These are phyloP conservation scores for Carex parvula DNA, from an alignment of 176 grass and related monocot species.

Conservation along the genomic window DNA sequence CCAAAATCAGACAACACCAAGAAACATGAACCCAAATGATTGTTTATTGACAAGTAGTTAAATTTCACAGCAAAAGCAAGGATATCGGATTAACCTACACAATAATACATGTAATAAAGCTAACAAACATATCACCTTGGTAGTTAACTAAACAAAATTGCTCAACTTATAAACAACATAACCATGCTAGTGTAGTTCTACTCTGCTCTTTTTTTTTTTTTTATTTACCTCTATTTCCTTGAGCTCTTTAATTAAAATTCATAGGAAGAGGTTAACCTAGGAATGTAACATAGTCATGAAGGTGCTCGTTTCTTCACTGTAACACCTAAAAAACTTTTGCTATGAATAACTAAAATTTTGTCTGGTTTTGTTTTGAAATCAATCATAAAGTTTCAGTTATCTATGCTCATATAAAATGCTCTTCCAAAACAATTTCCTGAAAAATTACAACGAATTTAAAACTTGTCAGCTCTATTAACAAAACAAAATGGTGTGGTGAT, in stretches of 20 bases:
- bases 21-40: background rate
- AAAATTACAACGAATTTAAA: background rate
- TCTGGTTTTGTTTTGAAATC: background rate
- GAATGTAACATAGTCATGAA: background rate
- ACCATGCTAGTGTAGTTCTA: background rate
- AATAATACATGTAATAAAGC: background rate
- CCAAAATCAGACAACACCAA: constrained; percentile 2
- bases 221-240: background rate
- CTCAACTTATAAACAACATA: background rate
- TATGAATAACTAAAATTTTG: background rate
- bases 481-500: background rate
- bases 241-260: background rate
- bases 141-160: background rate
- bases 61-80: background rate
- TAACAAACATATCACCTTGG: background rate
- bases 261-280: background rate
- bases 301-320: background rate
- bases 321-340: background rate
- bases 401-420: background rate
- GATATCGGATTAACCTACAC: background rate
- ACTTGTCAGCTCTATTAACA: background rate
- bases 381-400: background rate
- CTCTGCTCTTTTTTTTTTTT: background rate
- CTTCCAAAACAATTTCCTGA: background rate
- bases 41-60: background rate